Conservation (phyloP, 164 flowering plant genomes). For the Nelumbo lutea region DNA sequence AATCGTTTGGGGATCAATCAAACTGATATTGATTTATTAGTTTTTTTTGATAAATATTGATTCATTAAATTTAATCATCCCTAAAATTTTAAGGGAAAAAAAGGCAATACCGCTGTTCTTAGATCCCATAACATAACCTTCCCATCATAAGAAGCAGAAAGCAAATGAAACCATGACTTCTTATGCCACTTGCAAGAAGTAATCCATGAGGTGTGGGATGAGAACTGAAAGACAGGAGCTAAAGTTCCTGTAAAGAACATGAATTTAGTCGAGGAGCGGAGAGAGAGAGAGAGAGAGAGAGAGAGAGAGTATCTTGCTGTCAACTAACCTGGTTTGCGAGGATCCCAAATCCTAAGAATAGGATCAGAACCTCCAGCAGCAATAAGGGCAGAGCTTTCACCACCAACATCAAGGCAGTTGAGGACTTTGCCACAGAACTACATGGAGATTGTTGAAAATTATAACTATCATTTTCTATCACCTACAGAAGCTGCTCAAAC, state of each 20-base stretch:
- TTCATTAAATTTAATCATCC: background rate
- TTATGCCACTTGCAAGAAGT: conserved; percentile 93
- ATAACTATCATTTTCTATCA: background rate
- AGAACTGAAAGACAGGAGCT: conserved; percentile 76
- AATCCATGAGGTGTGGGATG: conserved; percentile 85
- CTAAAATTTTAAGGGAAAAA: background rate
- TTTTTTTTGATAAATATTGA: too few relatives aligned
- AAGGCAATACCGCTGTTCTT: conserved; percentile 73
- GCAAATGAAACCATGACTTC: conserved; percentile 73
- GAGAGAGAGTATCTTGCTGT: too few relatives aligned
- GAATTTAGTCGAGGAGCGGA: background rate
- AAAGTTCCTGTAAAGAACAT: conserved; percentile 50
- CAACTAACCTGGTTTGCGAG: conserved; percentile 82
- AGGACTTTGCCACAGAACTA: conserved; percentile 78
- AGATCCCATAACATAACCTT: conserved; percentile 97
- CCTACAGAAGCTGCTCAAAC: background rate
- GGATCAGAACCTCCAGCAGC: conserved; percentile 94
- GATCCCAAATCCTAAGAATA: conserved; percentile 91
- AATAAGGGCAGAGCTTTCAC: conserved; percentile 79
- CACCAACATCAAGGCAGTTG: conserved; percentile 83
- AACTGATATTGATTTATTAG: background rate
- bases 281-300: background rate
- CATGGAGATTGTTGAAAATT: background rate
- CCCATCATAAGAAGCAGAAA: conserved; percentile 90
- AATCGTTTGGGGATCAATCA: conserved; percentile 1